Conservation (phyloP, 306 rosid species). For the Begonia masoniana region DNA sequence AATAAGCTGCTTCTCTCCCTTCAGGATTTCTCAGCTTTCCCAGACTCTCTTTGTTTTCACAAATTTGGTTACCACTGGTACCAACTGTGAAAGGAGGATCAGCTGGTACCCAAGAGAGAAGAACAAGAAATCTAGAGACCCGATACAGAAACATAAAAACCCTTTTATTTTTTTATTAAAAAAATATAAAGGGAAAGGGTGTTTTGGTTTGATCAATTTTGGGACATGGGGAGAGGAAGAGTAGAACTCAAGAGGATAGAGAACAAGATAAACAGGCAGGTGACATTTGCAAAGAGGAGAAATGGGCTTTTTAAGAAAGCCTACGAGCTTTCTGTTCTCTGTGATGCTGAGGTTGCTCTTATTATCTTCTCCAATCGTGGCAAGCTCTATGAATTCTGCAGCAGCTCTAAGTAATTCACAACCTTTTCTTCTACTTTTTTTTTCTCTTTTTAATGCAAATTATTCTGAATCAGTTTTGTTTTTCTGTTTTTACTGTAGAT, state of each 20-base stretch:
- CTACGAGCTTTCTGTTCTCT: slow-evolving; percentile 81
- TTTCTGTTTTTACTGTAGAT: too few relatives aligned
- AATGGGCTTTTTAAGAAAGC: slow-evolving; percentile 92
- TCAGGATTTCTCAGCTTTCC: slow-evolving; percentile 23
- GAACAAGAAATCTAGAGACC: too few relatives aligned
- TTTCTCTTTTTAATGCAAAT: background rate
- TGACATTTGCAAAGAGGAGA: slow-evolving; percentile 84
- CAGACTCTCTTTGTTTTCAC: slow-evolving; percentile 35
- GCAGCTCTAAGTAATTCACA: slow-evolving; percentile 43
- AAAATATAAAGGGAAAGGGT: slow-evolving; percentile 11
- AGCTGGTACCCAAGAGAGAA: slow-evolving; percentile 18
- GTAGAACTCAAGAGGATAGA: slow-evolving; percentile 94
- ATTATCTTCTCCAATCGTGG: slow-evolving; percentile 89
- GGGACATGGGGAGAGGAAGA: slow-evolving; percentile 81
- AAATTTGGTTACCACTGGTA: slow-evolving; percentile 37
- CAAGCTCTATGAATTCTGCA: slow-evolving; percentile 89
- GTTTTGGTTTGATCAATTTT: too few relatives aligned
- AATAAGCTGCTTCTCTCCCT: slow-evolving; percentile 10
- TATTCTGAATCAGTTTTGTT: too few relatives aligned
- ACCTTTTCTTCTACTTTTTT: slow-evolving; percentile 8
- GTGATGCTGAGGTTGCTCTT: slow-evolving; percentile 94
- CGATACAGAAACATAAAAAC: too few relatives aligned
- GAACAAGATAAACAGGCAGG: slow-evolving; percentile 98
- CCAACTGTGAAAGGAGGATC: slow-evolving; percentile 44
- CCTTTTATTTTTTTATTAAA: background rate